Percentiles rank a stretch among this genome's conserved stretches.
Conservation (phyloP, 2,329 filamentous ascomycete genomes). For the Cordyceps pruinosa region DNA sequence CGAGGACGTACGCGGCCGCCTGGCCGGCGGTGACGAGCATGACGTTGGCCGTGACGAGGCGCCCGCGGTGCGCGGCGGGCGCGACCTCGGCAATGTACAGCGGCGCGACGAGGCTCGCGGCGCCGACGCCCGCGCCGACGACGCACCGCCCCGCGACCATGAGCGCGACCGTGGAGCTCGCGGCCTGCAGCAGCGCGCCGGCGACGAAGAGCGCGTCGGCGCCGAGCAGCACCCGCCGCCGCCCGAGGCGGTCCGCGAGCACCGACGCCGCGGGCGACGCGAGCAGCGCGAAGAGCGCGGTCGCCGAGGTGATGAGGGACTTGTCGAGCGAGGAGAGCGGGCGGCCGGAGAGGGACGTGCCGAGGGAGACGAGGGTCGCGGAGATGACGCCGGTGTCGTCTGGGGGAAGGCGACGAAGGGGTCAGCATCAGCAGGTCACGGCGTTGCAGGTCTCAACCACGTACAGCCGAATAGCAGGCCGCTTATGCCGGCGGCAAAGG, state of each 20-base stretch:
- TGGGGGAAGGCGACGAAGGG: slow-evolving; percentile 19
- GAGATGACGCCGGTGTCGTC: slow-evolving; percentile 65
- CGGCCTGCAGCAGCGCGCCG: slow-evolving; percentile 60
- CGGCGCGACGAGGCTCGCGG: slow-evolving; percentile 75
- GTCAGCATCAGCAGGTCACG: not conserved
- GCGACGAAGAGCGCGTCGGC: slow-evolving; percentile 61
- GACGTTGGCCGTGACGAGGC: slow-evolving; percentile 73
- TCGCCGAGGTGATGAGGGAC: slow-evolving; percentile 64
- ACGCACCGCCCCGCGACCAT: slow-evolving; percentile 65
- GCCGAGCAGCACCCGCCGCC: slow-evolving; percentile 55
- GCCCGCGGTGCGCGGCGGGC: slow-evolving; percentile 67
- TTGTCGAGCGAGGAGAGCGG: slow-evolving; percentile 57
- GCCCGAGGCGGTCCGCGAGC: slow-evolving; percentile 55
- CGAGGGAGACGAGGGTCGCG: slow-evolving; percentile 59
- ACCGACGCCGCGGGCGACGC: slow-evolving; percentile 57
- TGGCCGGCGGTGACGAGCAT: slow-evolving; percentile 84
- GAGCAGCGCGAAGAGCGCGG: slow-evolving; percentile 58
- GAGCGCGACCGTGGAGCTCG: slow-evolving; percentile 45
- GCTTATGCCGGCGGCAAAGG: slow-evolving; percentile 58
- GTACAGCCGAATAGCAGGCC: slow-evolving; percentile 62
- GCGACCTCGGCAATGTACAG: slow-evolving; percentile 84
- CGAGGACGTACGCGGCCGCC: slow-evolving; percentile 78
- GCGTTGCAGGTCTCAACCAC: slow-evolving; percentile 21
- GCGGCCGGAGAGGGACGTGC: slow-evolving; percentile 49
- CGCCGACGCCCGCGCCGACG: slow-evolving; percentile 67